Conservation (phyloP, 179 eudicot species). For the Beta macrorhiza region DNA sequence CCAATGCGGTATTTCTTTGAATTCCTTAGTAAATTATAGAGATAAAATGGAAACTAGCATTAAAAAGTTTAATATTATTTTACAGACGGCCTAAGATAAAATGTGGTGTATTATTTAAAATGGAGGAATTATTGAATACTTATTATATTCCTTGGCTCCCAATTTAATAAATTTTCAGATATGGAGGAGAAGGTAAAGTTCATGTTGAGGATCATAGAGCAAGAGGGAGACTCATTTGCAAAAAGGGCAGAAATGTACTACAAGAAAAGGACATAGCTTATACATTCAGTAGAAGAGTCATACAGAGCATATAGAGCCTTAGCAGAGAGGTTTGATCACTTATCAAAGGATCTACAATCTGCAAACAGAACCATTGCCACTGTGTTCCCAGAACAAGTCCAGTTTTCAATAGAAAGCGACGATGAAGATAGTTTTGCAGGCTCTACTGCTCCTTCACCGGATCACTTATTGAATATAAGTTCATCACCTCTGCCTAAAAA, state of each 20-base stretch:
- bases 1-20: too few species aligned
- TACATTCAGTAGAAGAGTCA: conserved; percentile 42
- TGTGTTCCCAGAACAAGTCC: conserved; percentile 76
- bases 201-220: conserved; percentile 44
- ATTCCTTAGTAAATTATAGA: too few species aligned
- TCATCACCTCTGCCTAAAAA: conserved; percentile 41
- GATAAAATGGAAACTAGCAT: too few species aligned
- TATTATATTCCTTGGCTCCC: neutral
- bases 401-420: conserved; percentile 52
- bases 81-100: too few species aligned
- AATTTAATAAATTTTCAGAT: conserved; percentile 39
- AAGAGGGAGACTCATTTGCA: conserved; percentile 59
- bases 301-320: conserved; percentile 46
- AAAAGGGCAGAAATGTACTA: conserved; percentile 57
- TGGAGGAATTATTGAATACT: too few species aligned
- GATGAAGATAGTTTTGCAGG: conserved; percentile 49
- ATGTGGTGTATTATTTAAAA: too few species aligned
- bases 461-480: conserved; percentile 23
- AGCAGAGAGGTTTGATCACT: conserved; percentile 47
- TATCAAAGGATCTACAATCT: conserved; percentile 79
- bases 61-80: too few species aligned
- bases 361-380: conserved; percentile 86
- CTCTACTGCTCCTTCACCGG: conserved; percentile 35
- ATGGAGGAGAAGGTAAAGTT: conserved; percentile 54
- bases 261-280: conserved; percentile 48